These are phyloP conservation scores for Dittrichia graveolens DNA, from an alignment of 129 eudicot genomes.

Conservation along the genomic window DNA sequence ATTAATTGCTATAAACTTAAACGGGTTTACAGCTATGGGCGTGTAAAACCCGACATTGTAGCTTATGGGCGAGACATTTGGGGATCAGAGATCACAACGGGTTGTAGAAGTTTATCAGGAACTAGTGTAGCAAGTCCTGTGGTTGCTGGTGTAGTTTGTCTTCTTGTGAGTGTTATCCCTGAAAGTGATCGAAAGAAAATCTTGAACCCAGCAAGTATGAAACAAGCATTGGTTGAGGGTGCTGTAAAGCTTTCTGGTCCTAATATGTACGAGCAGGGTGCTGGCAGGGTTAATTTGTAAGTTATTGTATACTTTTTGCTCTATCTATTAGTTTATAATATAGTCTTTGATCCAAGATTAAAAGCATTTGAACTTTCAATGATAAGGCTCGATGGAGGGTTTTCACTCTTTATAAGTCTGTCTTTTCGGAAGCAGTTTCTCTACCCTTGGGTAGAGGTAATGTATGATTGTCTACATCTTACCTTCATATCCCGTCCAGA, in stretches of 20 bases:
- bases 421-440: no score
- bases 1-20: not conserved
- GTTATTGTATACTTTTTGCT: conserved; percentile 26
- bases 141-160: conserved; percentile 98
- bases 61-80: conserved; percentile 97
- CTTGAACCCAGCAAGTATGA: conserved; percentile 95
- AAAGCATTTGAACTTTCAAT: no score
- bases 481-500: no score
- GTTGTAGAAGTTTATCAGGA: conserved; percentile 95
- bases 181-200: conserved; percentile 61
- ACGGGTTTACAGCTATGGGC: conserved; percentile 71
- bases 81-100: conserved; percentile 97
- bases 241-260: conserved; percentile 98
- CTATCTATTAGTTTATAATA: no score
- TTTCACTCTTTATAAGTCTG: no score
- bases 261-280: conserved; percentile 97
- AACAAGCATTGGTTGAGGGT: conserved; percentile 98
- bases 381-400: no score
- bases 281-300: conserved; percentile 96
- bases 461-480: no score
- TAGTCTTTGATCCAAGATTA: no score
- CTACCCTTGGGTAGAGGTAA: no score
- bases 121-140: conserved; percentile 99
- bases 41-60: conserved; percentile 96
- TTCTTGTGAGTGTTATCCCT: conserved; percentile 88